Conservation (phyloP, 1,139 yeast genomes). For the Blastobotrys aristatus region DNA sequence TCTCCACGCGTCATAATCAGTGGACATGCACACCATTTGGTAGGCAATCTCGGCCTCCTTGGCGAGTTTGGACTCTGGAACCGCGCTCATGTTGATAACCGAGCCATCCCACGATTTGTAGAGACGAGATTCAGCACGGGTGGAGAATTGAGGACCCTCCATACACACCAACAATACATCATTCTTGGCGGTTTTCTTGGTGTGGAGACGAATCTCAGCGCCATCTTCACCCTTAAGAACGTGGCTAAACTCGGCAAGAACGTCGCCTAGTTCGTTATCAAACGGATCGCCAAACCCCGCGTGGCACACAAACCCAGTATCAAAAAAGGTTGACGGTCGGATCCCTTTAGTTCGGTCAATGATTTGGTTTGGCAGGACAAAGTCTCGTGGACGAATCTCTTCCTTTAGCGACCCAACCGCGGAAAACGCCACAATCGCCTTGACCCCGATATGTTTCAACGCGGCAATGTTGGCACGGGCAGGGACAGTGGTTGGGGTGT, state of each 20-base stretch:
- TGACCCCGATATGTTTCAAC: slow-evolving; percentile 78
- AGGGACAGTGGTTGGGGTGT: slow-evolving; percentile 89
- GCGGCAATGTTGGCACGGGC: slow-evolving; percentile 94
- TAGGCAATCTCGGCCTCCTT: slow-evolving; percentile 95
- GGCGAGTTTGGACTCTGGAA: slow-evolving; percentile 95
- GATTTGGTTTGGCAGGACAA: slow-evolving; percentile 90
- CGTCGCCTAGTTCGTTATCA: slow-evolving; percentile 62
- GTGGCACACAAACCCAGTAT: slow-evolving; percentile 90
- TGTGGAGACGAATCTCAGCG: slow-evolving; percentile 44
- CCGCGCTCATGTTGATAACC: slow-evolving; percentile 91
- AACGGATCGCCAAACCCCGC: slow-evolving; percentile 98
- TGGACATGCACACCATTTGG: slow-evolving; percentile 98
- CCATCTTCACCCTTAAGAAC: slow-evolving; percentile 45
- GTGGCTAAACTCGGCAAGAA: slow-evolving; percentile 54
- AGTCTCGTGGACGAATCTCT: slow-evolving; percentile 88
- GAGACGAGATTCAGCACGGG: slow-evolving; percentile 91
- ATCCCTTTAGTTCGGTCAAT: slow-evolving; percentile 96
- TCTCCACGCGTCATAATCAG: slow-evolving; percentile 98
- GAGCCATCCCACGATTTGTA: slow-evolving; percentile 91
- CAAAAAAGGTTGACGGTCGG: slow-evolving; percentile 86
- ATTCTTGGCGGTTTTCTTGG: slow-evolving; percentile 49
- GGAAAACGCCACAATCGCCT: slow-evolving; percentile 83
- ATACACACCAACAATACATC: slow-evolving; percentile 87
- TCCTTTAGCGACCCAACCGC: slow-evolving; percentile 95
- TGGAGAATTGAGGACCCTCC: slow-evolving; percentile 99